Evolutionary conservation across 2,329 filamentous ascomycete species (phyloP).

Genomic region (Colletotrichum tropicale): DNA sequence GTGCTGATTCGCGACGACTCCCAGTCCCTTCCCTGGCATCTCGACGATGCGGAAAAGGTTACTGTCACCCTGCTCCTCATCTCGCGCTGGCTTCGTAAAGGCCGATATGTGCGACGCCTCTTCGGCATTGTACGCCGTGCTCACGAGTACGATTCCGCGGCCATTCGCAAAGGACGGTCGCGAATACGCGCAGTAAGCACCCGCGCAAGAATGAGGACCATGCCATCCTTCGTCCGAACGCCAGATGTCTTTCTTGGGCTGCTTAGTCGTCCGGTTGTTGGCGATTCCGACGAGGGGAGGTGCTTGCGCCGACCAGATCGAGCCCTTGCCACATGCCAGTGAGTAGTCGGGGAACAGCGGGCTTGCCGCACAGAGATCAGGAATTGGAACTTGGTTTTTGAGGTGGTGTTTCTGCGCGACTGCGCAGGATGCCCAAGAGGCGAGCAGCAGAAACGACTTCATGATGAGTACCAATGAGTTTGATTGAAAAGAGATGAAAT

Average conservation of each 20-base stretch:
- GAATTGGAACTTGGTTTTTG: background rate
- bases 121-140: constrained; percentile 26
- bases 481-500: background rate
- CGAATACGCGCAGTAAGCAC: constrained; percentile 37
- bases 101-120: constrained; percentile 7
- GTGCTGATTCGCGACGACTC: constrained; percentile 31
- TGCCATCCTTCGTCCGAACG: constrained; percentile 19
- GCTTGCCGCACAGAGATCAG: constrained; percentile 5
- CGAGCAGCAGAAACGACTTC: background rate
- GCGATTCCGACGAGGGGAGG: background rate
- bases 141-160: constrained; percentile 43
- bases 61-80: background rate
- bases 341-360: constrained; percentile 7
- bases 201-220: constrained; percentile 17
- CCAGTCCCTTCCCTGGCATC: constrained; percentile 33
- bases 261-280: background rate
- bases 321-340: background rate
- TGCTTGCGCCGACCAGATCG: background rate
- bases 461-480: background rate
- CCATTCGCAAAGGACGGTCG: constrained; percentile 36
- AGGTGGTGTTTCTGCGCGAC: background rate
- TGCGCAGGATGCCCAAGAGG: background rate
- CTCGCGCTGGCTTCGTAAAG: background rate
- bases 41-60: constrained; percentile 4
- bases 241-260: constrained; percentile 16